phyloP scores from a whole-genome alignment of 495 filamentous ascomycete species.

The Penicillium arizonense region DNA sequence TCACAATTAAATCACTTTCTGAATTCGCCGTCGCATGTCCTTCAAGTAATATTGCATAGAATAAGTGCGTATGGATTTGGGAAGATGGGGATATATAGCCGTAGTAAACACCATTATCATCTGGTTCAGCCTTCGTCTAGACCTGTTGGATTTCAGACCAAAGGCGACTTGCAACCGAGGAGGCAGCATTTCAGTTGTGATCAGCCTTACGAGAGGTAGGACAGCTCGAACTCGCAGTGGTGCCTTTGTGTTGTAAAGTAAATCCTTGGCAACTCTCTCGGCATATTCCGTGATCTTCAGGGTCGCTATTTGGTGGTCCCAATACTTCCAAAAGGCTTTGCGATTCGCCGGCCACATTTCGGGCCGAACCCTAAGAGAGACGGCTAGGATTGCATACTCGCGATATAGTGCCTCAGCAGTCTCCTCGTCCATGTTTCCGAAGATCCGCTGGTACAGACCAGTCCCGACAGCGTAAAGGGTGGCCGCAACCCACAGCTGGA shows the following conservation, averaged over 20 bases:
- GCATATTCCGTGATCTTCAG: conserved; percentile 32
- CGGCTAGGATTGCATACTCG: conserved; percentile 38
- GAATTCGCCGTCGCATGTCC: conserved; percentile 36
- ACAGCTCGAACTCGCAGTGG: conserved; percentile 21
- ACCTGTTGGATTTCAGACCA: conserved; percentile 19
- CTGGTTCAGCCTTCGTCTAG: conserved; percentile 13
- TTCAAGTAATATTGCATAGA: conserved; percentile 36
- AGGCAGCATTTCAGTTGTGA: conserved; percentile 34
- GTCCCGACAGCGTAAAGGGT: conserved; percentile 38
- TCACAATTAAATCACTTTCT: conserved; percentile 1
- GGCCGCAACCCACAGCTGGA: conserved; percentile 45
- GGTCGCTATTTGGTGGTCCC: conserved; percentile 32
- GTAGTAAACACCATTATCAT: conserved; percentile 20
- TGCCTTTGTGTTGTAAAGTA: conserved; percentile 25
- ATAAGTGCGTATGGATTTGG: conserved; percentile 29
- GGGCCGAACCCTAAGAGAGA: conserved; percentile 31
- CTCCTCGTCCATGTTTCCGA: conserved; percentile 21
- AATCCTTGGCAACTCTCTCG: conserved; percentile 28
- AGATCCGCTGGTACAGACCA: conserved; percentile 35
- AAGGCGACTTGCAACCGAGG: conserved; percentile 26
- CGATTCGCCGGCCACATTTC: conserved; percentile 36
- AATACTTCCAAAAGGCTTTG: conserved; percentile 41
- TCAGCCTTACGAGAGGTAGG: conserved; percentile 27
- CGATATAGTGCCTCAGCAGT: conserved; percentile 29
- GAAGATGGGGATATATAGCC: conserved; percentile 28